Evolutionary conservation across 306 rosid species (phyloP).

Genomic region (Mimosa pudica): DNA sequence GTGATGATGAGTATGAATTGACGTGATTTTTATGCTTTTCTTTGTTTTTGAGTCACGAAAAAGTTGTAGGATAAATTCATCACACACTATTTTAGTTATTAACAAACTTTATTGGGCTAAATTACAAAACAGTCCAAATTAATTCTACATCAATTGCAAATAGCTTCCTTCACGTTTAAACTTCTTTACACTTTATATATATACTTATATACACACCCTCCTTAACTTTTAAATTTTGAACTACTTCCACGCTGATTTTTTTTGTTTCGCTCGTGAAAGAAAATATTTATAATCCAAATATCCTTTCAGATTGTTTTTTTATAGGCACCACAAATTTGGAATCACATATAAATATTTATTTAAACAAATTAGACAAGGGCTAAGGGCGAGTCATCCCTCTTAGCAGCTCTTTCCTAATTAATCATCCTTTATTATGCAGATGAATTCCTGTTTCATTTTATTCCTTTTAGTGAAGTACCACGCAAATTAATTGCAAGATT

Average conservation of each 20-base stretch:
- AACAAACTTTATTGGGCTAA: background rate
- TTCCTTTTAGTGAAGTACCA: background rate
- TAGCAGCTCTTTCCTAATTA: too few species aligned
- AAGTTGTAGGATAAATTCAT: background rate
- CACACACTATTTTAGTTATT: background rate
- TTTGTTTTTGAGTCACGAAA: background rate
- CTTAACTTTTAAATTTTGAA: background rate
- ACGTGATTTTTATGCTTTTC: slow-evolving; percentile 11
- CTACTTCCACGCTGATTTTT: background rate
- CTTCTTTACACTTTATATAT: too few species aligned
- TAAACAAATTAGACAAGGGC: background rate
- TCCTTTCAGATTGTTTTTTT: background rate
- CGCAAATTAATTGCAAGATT: too few species aligned
- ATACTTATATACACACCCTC: background rate
- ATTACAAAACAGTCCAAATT: background rate
- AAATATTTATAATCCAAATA: background rate
- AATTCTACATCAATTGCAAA: background rate
- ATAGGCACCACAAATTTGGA: background rate
- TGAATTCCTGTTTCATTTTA: background rate
- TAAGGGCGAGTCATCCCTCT: too few species aligned
- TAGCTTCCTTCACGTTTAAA: background rate
- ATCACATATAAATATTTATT: background rate
- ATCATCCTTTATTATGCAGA: background rate
- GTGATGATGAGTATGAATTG: slow-evolving; percentile 12
- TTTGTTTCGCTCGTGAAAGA: background rate